A percentile compares a stretch with the other conserved stretches of the same genome.
phyloP scores from a whole-genome alignment of 2,329 filamentous ascomycete genomes.

The Pseudogymnoascus sp. region DNA sequence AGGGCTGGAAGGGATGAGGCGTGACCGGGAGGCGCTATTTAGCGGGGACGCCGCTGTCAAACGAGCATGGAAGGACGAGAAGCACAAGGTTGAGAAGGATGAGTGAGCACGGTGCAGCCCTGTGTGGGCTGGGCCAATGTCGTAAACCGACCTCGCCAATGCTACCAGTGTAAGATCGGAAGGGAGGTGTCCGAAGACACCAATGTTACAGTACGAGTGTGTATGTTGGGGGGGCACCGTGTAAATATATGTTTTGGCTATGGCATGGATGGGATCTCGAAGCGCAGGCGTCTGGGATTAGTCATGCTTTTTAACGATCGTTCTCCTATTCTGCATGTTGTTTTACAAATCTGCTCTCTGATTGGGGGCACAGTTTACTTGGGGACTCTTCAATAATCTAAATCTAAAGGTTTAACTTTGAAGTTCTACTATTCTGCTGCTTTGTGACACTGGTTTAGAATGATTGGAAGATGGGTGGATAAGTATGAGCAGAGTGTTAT shows the following conservation, averaged over 20 bases:
- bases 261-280: neutral
- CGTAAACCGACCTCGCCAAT: neutral
- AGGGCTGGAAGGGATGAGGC: slow-evolving; percentile 64
- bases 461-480: neutral
- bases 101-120: neutral
- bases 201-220: neutral
- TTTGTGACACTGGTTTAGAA: neutral
- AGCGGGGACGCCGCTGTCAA: neutral
- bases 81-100: neutral
- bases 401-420: neutral
- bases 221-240: neutral
- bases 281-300: slow-evolving; percentile 11
- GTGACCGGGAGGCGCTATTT: slow-evolving; percentile 39
- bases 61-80: neutral
- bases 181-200: neutral
- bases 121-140: neutral
- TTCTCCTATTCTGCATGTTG: slow-evolving; percentile 10
- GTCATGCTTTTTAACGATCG: neutral
- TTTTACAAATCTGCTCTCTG: neutral
- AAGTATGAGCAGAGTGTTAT: neutral
- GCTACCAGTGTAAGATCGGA: neutral
- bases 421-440: neutral
- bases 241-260: slow-evolving; percentile 10
- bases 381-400: neutral
- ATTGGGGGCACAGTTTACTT: neutral